A percentile compares a stretch with the other conserved stretches of the same genome.
Evolutionary conservation across 208 protist genomes (phyloP).

Genomic region (Angomonas deanei): DNA sequence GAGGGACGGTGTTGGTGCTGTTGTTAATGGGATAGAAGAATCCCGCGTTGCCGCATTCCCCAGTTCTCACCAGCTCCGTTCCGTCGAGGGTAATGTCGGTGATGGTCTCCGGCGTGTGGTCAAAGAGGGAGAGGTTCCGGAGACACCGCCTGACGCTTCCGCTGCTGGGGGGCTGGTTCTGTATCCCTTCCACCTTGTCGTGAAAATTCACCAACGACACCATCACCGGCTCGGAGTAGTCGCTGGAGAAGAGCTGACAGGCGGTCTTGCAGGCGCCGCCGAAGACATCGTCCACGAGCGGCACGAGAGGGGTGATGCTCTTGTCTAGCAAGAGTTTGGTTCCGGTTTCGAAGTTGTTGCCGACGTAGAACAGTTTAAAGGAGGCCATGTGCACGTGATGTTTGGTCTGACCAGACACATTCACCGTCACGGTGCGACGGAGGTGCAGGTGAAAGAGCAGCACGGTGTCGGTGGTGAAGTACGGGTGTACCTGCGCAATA

Average conservation of each 20-base stretch:
- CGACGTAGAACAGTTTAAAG: conserved; percentile 28
- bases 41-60: conserved; percentile 7
- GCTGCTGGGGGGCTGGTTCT: conserved; percentile 18
- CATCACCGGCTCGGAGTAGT: no score
- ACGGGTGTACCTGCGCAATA: conserved; percentile 18
- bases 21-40: not conserved
- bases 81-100: conserved; percentile 10
- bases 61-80: conserved; percentile 13
- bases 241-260: not conserved
- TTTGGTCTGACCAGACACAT: not conserved
- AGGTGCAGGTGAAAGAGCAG: conserved; percentile 26
- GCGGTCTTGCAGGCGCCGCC: conserved; percentile 23
- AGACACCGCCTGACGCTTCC: conserved; percentile 31
- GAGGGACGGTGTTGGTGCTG: not conserved
- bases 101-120: not conserved
- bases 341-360: conserved; percentile 15
- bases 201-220: no score
- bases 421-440: conserved; percentile 13
- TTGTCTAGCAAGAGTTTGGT: not conserved
- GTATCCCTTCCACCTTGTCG: conserved; percentile 10
- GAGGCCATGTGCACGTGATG: conserved; percentile 30
- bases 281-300: conserved; percentile 27
- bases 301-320: conserved; percentile 11
- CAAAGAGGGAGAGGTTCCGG: conserved; percentile 1
- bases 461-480: conserved; percentile 14